Evolutionary conservation across 2,329 filamentous ascomycete genomes (phyloP).

Genomic region (Cladosporium sp.): DNA sequence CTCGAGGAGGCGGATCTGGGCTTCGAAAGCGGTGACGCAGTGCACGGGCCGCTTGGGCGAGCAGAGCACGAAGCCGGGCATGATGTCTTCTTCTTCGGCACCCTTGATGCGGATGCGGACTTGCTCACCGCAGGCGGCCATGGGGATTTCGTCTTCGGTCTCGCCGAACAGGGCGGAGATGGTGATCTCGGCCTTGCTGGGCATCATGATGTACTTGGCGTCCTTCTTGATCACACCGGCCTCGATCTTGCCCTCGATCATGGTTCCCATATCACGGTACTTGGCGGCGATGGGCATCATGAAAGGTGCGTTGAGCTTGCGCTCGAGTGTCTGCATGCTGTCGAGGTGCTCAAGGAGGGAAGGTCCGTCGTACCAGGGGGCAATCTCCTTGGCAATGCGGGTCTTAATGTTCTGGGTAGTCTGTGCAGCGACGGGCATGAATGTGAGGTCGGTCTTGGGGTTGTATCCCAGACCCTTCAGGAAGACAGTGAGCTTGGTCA

Average conservation of each 20-base stretch:
- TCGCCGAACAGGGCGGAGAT: constrained; percentile 89
- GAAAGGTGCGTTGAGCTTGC: constrained; percentile 95
- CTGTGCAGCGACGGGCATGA: constrained; percentile 96
- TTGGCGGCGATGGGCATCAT: constrained; percentile 99
- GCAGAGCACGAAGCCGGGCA: constrained; percentile 94
- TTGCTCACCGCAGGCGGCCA: constrained; percentile 90
- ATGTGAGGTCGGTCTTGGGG: constrained; percentile 86
- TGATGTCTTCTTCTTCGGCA: constrained; percentile 94
- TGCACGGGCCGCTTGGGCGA: constrained; percentile 92
- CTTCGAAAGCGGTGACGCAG: constrained; percentile 86
- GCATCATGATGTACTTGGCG: constrained; percentile 88
- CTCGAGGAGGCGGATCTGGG: constrained; percentile 92
- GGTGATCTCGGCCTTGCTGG: constrained; percentile 78
- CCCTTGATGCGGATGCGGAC: constrained; percentile 88
- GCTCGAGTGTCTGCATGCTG: constrained; percentile 85
- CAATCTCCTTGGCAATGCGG: constrained; percentile 72
- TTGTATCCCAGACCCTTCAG: constrained; percentile 93
- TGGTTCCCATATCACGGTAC: constrained; percentile 95
- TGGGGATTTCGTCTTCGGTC: constrained; percentile 84
- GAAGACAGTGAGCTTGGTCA: constrained; percentile 81
- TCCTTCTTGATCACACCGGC: constrained; percentile 92
- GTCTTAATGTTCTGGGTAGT: constrained; percentile 84
- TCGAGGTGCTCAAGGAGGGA: constrained; percentile 96
- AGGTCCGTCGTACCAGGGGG: constrained; percentile 83
- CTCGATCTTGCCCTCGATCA: constrained; percentile 97